phyloP scores from a whole-genome alignment of 2,329 filamentous ascomycete genomes.

The Penicillium sp. region DNA sequence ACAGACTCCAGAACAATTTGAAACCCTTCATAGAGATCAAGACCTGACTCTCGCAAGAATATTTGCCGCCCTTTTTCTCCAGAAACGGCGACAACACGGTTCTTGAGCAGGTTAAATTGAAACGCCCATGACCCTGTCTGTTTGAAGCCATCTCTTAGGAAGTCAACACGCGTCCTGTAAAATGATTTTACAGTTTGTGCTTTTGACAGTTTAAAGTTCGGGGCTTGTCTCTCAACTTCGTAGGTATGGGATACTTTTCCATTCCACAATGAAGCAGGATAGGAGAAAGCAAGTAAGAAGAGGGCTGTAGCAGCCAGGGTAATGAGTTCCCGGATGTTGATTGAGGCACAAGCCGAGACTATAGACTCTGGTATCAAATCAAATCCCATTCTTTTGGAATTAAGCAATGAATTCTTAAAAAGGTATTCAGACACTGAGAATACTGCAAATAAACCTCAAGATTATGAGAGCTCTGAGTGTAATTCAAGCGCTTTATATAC shows the following conservation, averaged over 20 bases:
- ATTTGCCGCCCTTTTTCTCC: slow-evolving; percentile 3
- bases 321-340: neutral
- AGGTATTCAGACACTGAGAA: neutral
- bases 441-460: neutral
- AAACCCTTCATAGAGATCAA: neutral
- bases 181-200: neutral
- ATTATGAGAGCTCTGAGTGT: neutral
- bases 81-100: slow-evolving; percentile 4
- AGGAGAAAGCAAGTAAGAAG: neutral
- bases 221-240: neutral
- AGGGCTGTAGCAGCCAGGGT: neutral
- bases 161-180: neutral
- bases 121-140: neutral
- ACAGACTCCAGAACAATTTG: neutral
- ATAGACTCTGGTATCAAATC: neutral
- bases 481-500: neutral
- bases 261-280: neutral
- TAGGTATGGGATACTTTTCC: neutral
- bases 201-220: neutral
- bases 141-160: neutral
- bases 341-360: neutral
- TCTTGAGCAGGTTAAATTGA: slow-evolving; percentile 1
- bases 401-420: neutral
- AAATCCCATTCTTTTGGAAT: neutral
- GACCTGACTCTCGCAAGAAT: neutral